These are phyloP conservation scores for Ascochyta lentis DNA, from an alignment of 2,329 filamentous ascomycete species.

Conservation along the genomic window DNA sequence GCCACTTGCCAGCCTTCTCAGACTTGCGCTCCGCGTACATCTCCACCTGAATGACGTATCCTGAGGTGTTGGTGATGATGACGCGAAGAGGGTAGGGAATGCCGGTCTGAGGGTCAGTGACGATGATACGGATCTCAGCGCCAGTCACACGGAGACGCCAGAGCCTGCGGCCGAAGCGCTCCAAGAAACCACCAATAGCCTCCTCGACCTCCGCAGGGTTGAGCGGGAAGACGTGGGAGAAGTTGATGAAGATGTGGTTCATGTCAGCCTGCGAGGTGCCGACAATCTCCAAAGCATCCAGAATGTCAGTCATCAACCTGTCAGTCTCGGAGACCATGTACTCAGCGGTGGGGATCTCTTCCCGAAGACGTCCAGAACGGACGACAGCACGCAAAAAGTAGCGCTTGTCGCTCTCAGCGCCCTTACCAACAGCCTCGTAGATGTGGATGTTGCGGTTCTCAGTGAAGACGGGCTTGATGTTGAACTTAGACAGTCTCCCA, in stretches of 20 bases:
- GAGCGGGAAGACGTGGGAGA: constrained; percentile 94
- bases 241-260: constrained; percentile 99
- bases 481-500: constrained; percentile 91
- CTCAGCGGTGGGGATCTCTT: constrained; percentile 98
- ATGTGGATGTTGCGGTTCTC: constrained; percentile 99
- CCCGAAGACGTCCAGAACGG: constrained; percentile 88
- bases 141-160: constrained; percentile 97
- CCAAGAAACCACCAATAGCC: constrained; percentile 91
- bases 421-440: constrained; percentile 95
- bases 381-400: constrained; percentile 98
- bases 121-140: constrained; percentile 97
- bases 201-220: constrained; percentile 89
- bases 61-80: constrained; percentile 97
- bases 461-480: constrained; percentile 97
- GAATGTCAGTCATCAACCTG: constrained; percentile 94
- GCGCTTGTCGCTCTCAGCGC: constrained; percentile 93
- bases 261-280: constrained; percentile 99
- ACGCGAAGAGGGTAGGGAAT: constrained; percentile 91
- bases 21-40: constrained; percentile 98
- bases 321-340: constrained; percentile 98
- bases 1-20: constrained; percentile 91
- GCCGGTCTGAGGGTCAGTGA: constrained; percentile 86
- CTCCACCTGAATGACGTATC: constrained; percentile 96
- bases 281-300: constrained; percentile 97
- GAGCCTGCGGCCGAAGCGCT: constrained; percentile 91